A percentile compares a stretch with the other conserved stretches of the same genome.
Evolutionary conservation across 2,329 filamentous ascomycete species (phyloP).

Genomic region (Alternaria angustiovoidea): DNA sequence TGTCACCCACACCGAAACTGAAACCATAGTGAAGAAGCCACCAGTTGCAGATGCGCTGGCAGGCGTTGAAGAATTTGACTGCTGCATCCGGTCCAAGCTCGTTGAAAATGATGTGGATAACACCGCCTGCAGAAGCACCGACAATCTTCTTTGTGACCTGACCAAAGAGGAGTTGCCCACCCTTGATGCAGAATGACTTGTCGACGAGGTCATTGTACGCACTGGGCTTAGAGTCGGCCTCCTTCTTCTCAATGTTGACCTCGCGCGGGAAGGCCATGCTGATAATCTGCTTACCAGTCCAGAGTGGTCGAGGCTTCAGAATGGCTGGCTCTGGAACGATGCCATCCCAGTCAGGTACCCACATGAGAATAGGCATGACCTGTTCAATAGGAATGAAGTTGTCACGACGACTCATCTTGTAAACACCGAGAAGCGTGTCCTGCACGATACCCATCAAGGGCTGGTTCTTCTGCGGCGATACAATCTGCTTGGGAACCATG

Average conservation of each 20-base stretch:
- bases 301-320: slow-evolving; percentile 86
- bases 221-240: slow-evolving; percentile 64
- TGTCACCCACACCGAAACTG: slow-evolving; percentile 98
- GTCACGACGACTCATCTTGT: slow-evolving; percentile 95
- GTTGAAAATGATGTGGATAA: slow-evolving; percentile 96
- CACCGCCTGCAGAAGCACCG: slow-evolving; percentile 86
- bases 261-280: slow-evolving; percentile 90
- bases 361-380: slow-evolving; percentile 96
- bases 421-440: slow-evolving; percentile 93
- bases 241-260: slow-evolving; percentile 72
- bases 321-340: slow-evolving; percentile 94
- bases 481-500: slow-evolving; percentile 98
- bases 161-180: slow-evolving; percentile 89
- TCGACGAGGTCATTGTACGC: slow-evolving; percentile 73
- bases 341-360: slow-evolving; percentile 98
- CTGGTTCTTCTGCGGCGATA: slow-evolving; percentile 95
- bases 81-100: slow-evolving; percentile 86
- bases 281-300: slow-evolving; percentile 98
- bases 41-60: slow-evolving; percentile 93
- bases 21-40: slow-evolving; percentile 97
- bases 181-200: slow-evolving; percentile 81
- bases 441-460: slow-evolving; percentile 99
- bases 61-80: slow-evolving; percentile 94
- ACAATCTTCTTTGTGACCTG: slow-evolving; percentile 93
- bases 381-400: slow-evolving; percentile 88